Evolutionary conservation across 108 stramenopile genomes (phyloP), one percentile per base, ranked within the genome.

Genomic region (Pinguiococcus pyrenoidosus): DNA sequence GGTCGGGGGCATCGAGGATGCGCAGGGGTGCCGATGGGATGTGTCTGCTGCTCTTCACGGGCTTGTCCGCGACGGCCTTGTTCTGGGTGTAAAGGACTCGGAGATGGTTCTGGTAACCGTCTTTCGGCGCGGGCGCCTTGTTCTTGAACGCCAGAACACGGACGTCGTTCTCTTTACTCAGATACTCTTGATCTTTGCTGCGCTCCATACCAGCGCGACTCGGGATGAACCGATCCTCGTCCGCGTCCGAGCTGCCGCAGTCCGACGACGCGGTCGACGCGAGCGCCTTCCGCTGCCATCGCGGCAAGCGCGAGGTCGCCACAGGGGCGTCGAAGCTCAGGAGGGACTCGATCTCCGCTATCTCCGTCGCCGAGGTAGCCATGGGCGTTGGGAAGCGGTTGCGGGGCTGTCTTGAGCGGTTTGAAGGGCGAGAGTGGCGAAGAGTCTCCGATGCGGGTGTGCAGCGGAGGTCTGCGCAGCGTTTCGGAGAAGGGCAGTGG

Each of bases 1-100:
- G 53, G 32, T 89, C 94, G 1, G 94, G 94, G 20, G 91, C 94
- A 68, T 93, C 91, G 32, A 99, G 71, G 57, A 94, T 86, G 7
- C 93, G 84, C 32, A 71, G 71, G 5, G 97, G 97, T 4, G 89
- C 83, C 27, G 89, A 87, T 34, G 93, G 85, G 57, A 99, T 94
- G 30, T 79, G 83, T 5, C 93, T 81, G 5, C 58, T 83, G 14
- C 78, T 74, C 27, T 80, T 60, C 37, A 82, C 83, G 37, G 74
- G 25, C 36, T 41, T 44, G 70, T n/a, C 72, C 39, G 51, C 68
- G 56, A 40, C 73, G 57, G 66, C 78, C 41, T 82, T 78, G 60
- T 87, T 87, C 49, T 82, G 80, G 44, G 75, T 62, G 55, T 91
- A 90, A 16, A 85, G 71, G 77, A 13, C 69, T 49, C 84, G 77